A percentile compares a stretch with the other conserved stretches of the same genome.
phyloP scores from a whole-genome alignment of 345 rosid species.

The Salix exigua region DNA sequence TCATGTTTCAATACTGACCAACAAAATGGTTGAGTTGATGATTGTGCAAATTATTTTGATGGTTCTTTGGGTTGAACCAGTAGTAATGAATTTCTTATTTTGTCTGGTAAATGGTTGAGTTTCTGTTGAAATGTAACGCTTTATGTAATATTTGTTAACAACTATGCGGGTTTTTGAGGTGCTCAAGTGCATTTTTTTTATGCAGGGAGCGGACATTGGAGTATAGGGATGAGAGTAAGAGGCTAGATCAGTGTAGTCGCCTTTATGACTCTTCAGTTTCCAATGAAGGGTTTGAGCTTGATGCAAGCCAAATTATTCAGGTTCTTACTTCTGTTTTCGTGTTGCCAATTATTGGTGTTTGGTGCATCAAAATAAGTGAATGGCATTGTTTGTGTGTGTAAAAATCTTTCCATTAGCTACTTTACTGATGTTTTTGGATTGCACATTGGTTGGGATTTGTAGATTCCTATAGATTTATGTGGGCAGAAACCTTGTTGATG shows the following conservation, averaged over 20 bases:
- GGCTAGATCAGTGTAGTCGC: constrained; percentile 89
- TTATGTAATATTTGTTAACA: not conserved
- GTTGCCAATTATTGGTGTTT: not conserved
- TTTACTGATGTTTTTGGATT: not conserved
- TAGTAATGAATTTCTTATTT: not conserved
- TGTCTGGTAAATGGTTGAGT: not conserved
- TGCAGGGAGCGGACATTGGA: constrained; percentile 76
- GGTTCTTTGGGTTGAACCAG: not conserved
- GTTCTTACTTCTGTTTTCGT: constrained; percentile 32
- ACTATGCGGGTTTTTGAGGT: constrained; percentile 1
- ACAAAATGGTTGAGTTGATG: no score
- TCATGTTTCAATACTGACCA: no score
- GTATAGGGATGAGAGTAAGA: constrained; percentile 84
- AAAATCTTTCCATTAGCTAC: not conserved
- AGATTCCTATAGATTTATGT: not conserved
- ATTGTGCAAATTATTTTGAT: no score
- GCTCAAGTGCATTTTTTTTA: constrained; percentile 4
- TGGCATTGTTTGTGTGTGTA: not conserved
- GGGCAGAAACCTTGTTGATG: not conserved
- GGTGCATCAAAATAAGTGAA: not conserved
- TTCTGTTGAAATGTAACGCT: not conserved
- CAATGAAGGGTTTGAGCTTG: constrained; percentile 82
- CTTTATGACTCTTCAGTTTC: constrained; percentile 87
- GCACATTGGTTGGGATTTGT: not conserved
- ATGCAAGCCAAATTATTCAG: constrained; percentile 87